Evolutionary conservation across 768 basidiomycete genomes (phyloP), one percentile per base, ranked within the genome.

Genomic region (Pisolithus sp.): DNA sequence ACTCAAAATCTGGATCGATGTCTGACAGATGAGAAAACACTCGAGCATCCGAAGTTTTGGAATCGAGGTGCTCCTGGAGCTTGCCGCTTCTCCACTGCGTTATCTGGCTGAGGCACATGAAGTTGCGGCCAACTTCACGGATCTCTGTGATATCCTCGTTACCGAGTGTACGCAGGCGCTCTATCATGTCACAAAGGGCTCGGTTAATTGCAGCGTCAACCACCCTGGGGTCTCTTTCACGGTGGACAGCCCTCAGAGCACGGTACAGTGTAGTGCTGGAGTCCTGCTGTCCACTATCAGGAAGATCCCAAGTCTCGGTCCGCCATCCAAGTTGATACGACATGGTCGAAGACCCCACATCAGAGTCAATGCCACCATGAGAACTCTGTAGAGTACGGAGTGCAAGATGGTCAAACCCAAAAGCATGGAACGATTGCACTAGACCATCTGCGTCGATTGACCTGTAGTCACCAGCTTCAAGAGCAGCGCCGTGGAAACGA

Each of bases 241-340:
- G 80, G 57, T 94, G 82, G n/a, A 92, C 71, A 0, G 91, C 83
- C 39, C 88, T 81, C 31, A 99, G 73, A 4, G 89, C 83, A 30
- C 77, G 73, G 66, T 95, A 99, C 4, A 97, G 71, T 2, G 83
- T 70, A 13, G 78, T 74, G 21, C 80, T 81, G 8, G 81, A 66
- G 24, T 71, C 71, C 21, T 70, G 69, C 2, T 68, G 67, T 9
- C 69, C 56, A 0, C 74, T 72, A 46, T 88, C 80, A 1, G 94
- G 94, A 23, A 99, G 72, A 67, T 98, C 94, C 96, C 96, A 99
- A 1, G 84, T 86, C 54, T 88, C 90, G 0, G 93, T 95, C 43
- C 94, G 78, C 96, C 96, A 98, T 15, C 89, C 96, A 1, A 97
- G 74, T 38, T 82, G 78, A 66, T 92, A 93, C 31, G 73, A 79